These are phyloP conservation scores for Platanus orientalis DNA, from an alignment of 164 flowering plant genomes.

Conservation along the genomic window DNA sequence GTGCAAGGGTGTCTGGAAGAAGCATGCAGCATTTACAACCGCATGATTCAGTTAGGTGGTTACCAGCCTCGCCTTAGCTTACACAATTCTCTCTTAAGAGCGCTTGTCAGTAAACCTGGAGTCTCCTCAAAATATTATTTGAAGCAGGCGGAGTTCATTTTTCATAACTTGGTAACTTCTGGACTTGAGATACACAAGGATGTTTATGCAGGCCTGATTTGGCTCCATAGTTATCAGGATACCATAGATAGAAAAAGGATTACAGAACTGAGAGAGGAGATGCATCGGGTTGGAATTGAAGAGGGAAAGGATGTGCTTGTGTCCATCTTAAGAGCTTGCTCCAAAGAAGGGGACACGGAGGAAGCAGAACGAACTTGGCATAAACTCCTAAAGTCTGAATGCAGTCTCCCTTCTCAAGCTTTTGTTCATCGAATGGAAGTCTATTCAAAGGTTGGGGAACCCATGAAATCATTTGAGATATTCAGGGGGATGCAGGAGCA, in stretches of 20 bases:
- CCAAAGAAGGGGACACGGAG: conserved; percentile 69
- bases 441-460: conserved; percentile 56
- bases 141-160: conserved; percentile 89
- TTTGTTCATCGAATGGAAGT: conserved; percentile 78
- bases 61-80: conserved; percentile 78
- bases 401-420: conserved; percentile 53
- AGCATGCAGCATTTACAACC: conserved; percentile 83
- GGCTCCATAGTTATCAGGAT: conserved; percentile 94
- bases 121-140: conserved; percentile 54
- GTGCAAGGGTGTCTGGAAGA: conserved; percentile 68
- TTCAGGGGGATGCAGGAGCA: conserved; percentile 60
- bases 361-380: conserved; percentile 75
- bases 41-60: conserved; percentile 90
- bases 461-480: conserved; percentile 56
- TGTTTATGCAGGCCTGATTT: conserved; percentile 74
- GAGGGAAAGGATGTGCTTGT: conserved; percentile 71
- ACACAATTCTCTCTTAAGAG: conserved; percentile 80
- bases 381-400: conserved; percentile 43
- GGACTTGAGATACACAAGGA: conserved; percentile 75
- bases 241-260: conserved; percentile 64
- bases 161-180: conserved; percentile 60
- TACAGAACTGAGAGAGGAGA: conserved; percentile 44
- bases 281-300: conserved; percentile 55
- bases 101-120: conserved; percentile 69
- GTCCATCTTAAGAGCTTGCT: conserved; percentile 73